Conservation (phyloP, 345 rosid species). For the Gossypium thurberi region DNA sequence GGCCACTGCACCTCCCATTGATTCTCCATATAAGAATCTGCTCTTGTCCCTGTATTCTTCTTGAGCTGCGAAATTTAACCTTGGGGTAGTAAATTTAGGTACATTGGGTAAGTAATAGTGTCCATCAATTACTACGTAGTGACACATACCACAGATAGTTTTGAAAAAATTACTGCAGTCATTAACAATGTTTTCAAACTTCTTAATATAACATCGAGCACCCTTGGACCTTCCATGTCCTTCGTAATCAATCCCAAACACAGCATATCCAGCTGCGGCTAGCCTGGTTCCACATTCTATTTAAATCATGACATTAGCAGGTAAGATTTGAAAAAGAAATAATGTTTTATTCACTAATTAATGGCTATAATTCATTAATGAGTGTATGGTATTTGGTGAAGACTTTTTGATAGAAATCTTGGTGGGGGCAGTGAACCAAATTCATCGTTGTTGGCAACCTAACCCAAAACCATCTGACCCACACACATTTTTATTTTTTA, state of each 20-base stretch:
- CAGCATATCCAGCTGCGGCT: conserved; percentile 65
- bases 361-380: background rate
- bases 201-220: conserved; percentile 89
- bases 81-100: background rate
- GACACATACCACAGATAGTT: conserved; percentile 55
- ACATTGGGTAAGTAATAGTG: too few species aligned
- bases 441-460: conserved; percentile 18
- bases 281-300: conserved; percentile 80
- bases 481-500: background rate
- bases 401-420: background rate
- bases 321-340: background rate
- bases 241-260: conserved; percentile 83
- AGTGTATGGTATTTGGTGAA: background rate
- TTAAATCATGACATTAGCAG: conserved; percentile 6
- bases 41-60: conserved; percentile 65
- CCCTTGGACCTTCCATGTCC: conserved; percentile 89
- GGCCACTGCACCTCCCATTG: conserved; percentile 98
- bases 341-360: too few species aligned
- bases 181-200: conserved; percentile 57
- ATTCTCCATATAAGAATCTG: conserved; percentile 93
- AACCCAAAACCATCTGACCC: conserved; percentile 19
- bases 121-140: background rate
- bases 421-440: background rate
- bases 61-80: conserved; percentile 35
- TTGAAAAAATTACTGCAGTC: conserved; percentile 73